Conservation (phyloP, 352 stramenopile genomes). For the Phytophthora boehmeriae region DNA sequence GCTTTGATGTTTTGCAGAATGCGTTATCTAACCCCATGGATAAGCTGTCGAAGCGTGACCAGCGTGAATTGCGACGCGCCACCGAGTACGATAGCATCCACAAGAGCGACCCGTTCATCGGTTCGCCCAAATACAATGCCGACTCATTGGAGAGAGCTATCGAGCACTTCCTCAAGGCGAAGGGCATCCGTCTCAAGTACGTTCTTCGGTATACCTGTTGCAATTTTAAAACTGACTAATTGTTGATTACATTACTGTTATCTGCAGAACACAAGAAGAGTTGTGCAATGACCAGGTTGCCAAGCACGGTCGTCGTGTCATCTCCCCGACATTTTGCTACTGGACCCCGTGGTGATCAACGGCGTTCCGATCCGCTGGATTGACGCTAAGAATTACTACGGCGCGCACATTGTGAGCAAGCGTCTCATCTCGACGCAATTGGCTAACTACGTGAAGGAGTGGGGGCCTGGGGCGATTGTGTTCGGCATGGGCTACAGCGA, state of each 20-base stretch:
- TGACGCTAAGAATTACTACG: slow-evolving; percentile 90
- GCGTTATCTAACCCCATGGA: slow-evolving; percentile 52
- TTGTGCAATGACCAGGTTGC: slow-evolving; percentile 67
- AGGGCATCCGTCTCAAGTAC: slow-evolving; percentile 82
- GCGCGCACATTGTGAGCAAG: slow-evolving; percentile 89
- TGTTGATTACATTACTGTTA: slow-evolving; percentile 1
- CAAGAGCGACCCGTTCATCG: slow-evolving; percentile 83
- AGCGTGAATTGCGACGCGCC: slow-evolving; percentile 73
- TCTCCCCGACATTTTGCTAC: slow-evolving; percentile 84
- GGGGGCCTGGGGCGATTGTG: slow-evolving; percentile 82
- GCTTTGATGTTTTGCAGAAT: slow-evolving; percentile 37
- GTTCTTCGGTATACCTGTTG: slow-evolving; percentile 5
- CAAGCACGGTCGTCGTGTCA: slow-evolving; percentile 71
- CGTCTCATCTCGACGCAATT: slow-evolving; percentile 82
- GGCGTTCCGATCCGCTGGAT: slow-evolving; percentile 87
- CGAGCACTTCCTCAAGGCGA: slow-evolving; percentile 71
- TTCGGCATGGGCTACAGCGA: slow-evolving; percentile 90
- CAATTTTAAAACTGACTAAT: background rate
- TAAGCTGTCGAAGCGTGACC: slow-evolving; percentile 69
- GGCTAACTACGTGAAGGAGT: slow-evolving; percentile 86
- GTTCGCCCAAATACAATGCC: slow-evolving; percentile 68
- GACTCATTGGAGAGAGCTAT: slow-evolving; percentile 77
- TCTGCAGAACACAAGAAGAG: slow-evolving; percentile 70
- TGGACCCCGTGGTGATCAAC: slow-evolving; percentile 86
- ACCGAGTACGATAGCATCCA: slow-evolving; percentile 85